Base-by-base conservation (phyloP, 257 asterid genomes). In the Solanum okadae region DNA sequence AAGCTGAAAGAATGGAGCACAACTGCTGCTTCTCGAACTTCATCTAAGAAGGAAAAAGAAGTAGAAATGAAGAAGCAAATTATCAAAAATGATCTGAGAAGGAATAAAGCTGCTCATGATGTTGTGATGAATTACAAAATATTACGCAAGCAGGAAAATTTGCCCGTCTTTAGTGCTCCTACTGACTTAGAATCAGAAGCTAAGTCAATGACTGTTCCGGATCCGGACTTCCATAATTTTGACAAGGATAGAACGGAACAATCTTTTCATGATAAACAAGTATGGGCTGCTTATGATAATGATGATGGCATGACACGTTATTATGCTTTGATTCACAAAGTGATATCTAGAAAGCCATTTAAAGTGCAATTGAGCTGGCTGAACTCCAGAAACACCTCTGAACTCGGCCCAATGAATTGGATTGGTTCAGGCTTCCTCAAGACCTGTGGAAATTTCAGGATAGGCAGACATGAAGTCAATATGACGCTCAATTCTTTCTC, bases 281-380 rank as follows among this genome's bases (percentile, higher is more conserved):
- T 95, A 34, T 95, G 98, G 98, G 98, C 98, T 44, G 92, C 90
- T 49, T 94, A 95, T 89, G 98, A 94, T 13, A 86, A 92, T n/a
- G 92, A 93, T 23, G 98, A 95, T 90, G 98, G 98, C 77, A 95
- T 94, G 98, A 96, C 98, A 72, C 94, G 98, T 5, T 90, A 87
- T 63, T 94, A 93, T 91, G 96, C 95, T 79, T 34, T 93, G 85
- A 88, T 95, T 76, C 94, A 73, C 15, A 77, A 63, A n/a, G 90
- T 94, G 88, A 63, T 90, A 59, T 92, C 95, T 20, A 92, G 88
- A 85, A 89, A 85, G 27, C 94, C 96, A 27, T 93, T 93, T 71
- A 90, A 89, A 91, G 89, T 94, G 89, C 88, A 85, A 75, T 91
- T 94, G 25, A 90, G 94, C 90, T 94, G 95, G 98, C 87, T 95